Base-by-base conservation (phyloP, 306 rosid species). In the Mucuna pruriens region DNA sequence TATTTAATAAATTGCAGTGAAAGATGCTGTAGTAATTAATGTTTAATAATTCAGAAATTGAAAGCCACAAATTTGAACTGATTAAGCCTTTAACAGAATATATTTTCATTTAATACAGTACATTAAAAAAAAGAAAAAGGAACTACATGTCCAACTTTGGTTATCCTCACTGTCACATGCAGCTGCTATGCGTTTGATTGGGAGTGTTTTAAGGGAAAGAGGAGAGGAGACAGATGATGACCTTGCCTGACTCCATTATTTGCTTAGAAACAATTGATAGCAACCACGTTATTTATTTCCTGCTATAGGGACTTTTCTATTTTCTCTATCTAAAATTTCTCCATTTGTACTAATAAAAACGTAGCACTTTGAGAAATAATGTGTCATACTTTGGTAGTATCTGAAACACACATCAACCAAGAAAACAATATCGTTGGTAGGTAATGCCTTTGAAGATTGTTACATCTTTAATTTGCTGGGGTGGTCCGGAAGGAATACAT, bases 241-340 rank as follows among this genome's bases (percentile, higher is more conserved):
- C 82, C 71, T 66, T 29, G 65, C 77, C 71, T 26, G 3, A 31
- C 68, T 49, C 82, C 67, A 84, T 80, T 58, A 69, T 76, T 60
- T 75, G 8, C 57, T 19, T 29, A 2, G 42, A 60, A 22, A 67
- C 33, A 68, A 74, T 55, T n/a, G 66, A 46, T 60, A 40, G 38
- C 16, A 44, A 17, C 45, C 45, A 74, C 42, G 38, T 74, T 82
- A 75, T 49, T 74, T 82, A 75, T 49, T 75, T 45, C 33, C 51
- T 40, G 33, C 11, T 5, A 62, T 0, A 31, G 22, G 23, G 42
- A 77, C 86, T 78, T 20, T 7, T 62, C 83, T 16, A 42, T 54
- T 17, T 73, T 49, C 36, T 34, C 69, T 39, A 52, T 51, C 68
- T 62, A 73, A 73, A 38, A 20, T 60, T 71, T 9, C 60, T 49